phyloP scores from a whole-genome alignment of 257 asterid species.

The Salvia rosmarinus region DNA sequence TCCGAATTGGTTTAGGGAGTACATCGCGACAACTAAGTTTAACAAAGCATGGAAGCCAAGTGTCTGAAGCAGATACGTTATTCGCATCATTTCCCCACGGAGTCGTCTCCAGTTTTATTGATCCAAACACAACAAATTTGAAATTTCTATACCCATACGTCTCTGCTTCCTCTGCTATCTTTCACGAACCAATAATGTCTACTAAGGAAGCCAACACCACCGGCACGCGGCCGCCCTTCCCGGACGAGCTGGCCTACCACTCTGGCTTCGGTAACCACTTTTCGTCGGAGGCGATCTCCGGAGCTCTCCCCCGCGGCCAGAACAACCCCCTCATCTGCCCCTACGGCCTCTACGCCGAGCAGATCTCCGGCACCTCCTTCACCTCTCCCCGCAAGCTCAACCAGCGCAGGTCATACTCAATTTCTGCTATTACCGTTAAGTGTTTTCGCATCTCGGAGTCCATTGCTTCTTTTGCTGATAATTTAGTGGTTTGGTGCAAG shows the following conservation, averaged over 20 bases:
- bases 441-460: conserved; percentile 10
- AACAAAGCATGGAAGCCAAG: background rate
- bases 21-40: no score
- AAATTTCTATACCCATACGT: background rate
- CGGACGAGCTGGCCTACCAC: conserved; percentile 56
- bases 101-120: background rate
- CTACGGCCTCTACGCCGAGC: conserved; percentile 91
- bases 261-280: conserved; percentile 88
- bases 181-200: background rate
- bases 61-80: background rate
- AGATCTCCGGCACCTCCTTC: conserved; percentile 95
- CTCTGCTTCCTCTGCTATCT: conserved; percentile 11
- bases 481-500: conserved; percentile 22
- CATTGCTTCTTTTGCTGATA: background rate
- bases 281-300: conserved; percentile 84
- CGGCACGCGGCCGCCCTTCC: conserved; percentile 36
- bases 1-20: no score
- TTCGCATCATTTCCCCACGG: background rate
- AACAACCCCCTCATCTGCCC: conserved; percentile 90
- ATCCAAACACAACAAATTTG: background rate
- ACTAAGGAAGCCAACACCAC: conserved; percentile 39
- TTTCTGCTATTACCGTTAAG: background rate
- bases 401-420: conserved; percentile 62
- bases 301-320: conserved; percentile 83
- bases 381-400: conserved; percentile 94